These are phyloP conservation scores for Immersiporthe knoxdaviesiana DNA, from an alignment of 2,329 filamentous ascomycete species.

Conservation along the genomic window DNA sequence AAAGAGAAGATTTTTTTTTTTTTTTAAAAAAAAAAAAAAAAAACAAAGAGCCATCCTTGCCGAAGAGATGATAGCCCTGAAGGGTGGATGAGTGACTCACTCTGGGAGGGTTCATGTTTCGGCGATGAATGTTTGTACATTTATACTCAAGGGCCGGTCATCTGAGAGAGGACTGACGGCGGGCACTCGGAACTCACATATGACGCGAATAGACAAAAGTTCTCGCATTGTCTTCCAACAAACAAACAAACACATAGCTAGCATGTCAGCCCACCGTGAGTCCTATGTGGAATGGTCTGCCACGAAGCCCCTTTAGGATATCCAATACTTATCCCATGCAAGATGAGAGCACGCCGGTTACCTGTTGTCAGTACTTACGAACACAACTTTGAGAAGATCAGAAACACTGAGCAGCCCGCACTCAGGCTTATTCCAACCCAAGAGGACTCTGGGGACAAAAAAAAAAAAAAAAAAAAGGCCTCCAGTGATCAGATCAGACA, in stretches of 20 bases:
- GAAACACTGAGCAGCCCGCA: no score
- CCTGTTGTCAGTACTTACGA: no score
- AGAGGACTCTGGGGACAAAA: no score
- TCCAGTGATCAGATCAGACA: not conserved
- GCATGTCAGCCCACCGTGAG: not conserved
- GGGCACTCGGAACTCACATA: not conserved
- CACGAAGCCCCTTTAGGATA: not conserved
- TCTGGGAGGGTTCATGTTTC: not conserved
- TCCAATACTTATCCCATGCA: not conserved
- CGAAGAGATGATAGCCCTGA: not conserved
- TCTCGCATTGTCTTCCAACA: slow-evolving; percentile 12
- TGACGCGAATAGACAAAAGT: slow-evolving; percentile 19
- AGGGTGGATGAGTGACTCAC: not conserved
- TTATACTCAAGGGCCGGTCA: no score
- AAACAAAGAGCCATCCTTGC: not conserved
- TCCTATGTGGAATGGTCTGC: not conserved
- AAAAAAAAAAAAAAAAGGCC: not conserved
- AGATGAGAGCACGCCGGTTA: not conserved
- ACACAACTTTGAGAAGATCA: no score
- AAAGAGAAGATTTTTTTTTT: no score
- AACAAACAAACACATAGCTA: not conserved
- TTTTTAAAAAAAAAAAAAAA: not conserved
- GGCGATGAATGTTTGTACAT: not conserved
- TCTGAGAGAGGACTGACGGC: not conserved
- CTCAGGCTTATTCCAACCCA: no score